Conservation (phyloP, 371 early-diverging fungal species). For the Sporodiniella umbellata region DNA sequence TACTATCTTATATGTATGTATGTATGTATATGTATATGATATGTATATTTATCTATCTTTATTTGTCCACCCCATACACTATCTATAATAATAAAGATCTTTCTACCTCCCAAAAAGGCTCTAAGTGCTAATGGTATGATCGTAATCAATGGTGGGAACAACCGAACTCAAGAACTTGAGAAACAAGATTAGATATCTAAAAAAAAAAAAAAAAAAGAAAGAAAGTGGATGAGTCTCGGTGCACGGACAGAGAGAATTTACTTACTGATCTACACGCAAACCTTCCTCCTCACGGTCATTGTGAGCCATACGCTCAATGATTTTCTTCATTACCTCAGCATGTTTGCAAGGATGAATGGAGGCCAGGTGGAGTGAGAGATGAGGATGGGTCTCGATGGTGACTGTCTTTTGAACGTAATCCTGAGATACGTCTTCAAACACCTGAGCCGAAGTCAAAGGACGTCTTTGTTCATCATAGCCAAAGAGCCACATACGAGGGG, state of each 20-base stretch:
- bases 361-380: conserved; percentile 78
- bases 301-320: conserved; percentile 76
- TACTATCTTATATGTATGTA: too few relatives aligned
- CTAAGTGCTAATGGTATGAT: conserved; percentile 79
- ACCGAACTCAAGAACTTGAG: conserved; percentile 96
- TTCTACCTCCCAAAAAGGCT: too few relatives aligned
- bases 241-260: too few relatives aligned
- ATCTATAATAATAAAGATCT: too few relatives aligned
- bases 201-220: background rate
- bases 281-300: conserved; percentile 26
- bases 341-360: conserved; percentile 98
- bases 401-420: conserved; percentile 98
- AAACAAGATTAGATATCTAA: conserved; percentile 84
- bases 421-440: conserved; percentile 95
- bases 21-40: too few relatives aligned
- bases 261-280: conserved; percentile 91
- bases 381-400: conserved; percentile 95
- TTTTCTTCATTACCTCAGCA: conserved; percentile 95
- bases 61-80: too few relatives aligned
- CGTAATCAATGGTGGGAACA: conserved; percentile 97
- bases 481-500: conserved; percentile 94
- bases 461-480: conserved; percentile 93
- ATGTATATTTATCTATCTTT: too few relatives aligned
- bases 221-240: background rate
- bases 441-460: conserved; percentile 81